A percentile compares a stretch with the other conserved stretches of the same genome.
These are phyloP conservation scores for Hericium alpestre DNA, from an alignment of 768 basidiomycete genomes.

Conservation along the genomic window DNA sequence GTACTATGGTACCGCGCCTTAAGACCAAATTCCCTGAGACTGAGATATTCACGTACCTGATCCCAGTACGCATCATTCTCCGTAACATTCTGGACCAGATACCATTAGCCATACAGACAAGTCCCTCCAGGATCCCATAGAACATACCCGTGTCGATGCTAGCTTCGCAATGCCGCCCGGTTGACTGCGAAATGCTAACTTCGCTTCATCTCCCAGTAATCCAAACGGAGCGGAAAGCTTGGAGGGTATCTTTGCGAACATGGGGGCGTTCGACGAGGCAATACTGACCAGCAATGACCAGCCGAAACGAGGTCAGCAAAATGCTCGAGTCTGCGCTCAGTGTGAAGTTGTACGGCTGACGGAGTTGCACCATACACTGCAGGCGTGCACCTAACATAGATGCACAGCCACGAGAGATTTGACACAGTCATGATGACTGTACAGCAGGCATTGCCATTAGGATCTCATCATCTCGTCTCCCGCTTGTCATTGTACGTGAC, in stretches of 20 bases:
- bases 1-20: constrained; percentile 37
- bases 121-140: background rate
- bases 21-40: background rate
- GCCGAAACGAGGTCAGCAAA: too few relatives aligned
- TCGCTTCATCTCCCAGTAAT: constrained; percentile 77
- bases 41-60: constrained; percentile 42
- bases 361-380: too few relatives aligned
- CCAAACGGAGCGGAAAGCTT: constrained; percentile 66
- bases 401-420: too few relatives aligned
- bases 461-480: too few relatives aligned
- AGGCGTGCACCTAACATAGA: too few relatives aligned
- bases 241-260: constrained; percentile 68
- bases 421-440: too few relatives aligned
- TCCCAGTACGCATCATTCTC: constrained; percentile 81
- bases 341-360: too few relatives aligned
- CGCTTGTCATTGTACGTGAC: too few relatives aligned
- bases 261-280: constrained; percentile 12
- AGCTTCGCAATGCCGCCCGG: constrained; percentile 72
- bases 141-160: constrained; percentile 58
- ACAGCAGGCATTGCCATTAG: too few relatives aligned
- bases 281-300: too few relatives aligned
- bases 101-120: background rate
- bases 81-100: constrained; percentile 50
- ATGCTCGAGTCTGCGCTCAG: too few relatives aligned
- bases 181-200: constrained; percentile 80